Evolutionary conservation across 225 moss, liverwort and hornwort genomes (phyloP).

Genomic region (Polytrichum formosum): DNA sequence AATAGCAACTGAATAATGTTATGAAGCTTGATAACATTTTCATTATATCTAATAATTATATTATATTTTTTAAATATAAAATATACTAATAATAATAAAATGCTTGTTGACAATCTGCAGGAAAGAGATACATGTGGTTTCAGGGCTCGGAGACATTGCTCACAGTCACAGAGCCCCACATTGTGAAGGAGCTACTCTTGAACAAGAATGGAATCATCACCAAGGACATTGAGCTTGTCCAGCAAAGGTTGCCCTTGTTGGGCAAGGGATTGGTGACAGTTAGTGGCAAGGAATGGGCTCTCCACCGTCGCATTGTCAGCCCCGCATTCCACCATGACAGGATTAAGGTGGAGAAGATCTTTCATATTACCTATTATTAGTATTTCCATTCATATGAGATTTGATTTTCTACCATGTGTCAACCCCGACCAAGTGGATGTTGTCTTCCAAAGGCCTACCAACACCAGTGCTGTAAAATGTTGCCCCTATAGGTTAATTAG

Average conservation of each 20-base stretch:
- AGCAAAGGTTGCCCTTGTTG: constrained; percentile 1
- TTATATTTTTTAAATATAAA: neutral
- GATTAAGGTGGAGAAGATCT: constrained; percentile 24
- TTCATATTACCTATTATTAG: neutral
- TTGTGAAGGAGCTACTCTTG: constrained; percentile 22
- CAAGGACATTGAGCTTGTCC: neutral
- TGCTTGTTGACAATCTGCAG: constrained; percentile 10
- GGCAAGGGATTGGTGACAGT: constrained; percentile 24
- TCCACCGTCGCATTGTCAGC: constrained; percentile 28
- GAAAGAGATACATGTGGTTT: constrained; percentile 29
- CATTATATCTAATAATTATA: neutral
- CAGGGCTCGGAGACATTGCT: constrained; percentile 21
- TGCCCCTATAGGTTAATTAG: constrained; percentile 8
- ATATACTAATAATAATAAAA: too few relatives aligned
- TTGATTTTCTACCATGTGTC: too few relatives aligned
- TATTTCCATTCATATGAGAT: too few relatives aligned
- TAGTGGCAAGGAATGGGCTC: constrained; percentile 26
- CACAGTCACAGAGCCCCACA: constrained; percentile 21
- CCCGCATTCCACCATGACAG: constrained; percentile 32
- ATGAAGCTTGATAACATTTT: neutral
- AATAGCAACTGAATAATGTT: too few relatives aligned
- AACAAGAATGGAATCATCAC: constrained; percentile 1
- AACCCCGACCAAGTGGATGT: constrained; percentile 4
- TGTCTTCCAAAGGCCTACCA: constrained; percentile 6
- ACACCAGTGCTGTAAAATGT: too few relatives aligned